Conservation (phyloP, 1,139 yeast species). For the Kodamaea ohmeri region DNA sequence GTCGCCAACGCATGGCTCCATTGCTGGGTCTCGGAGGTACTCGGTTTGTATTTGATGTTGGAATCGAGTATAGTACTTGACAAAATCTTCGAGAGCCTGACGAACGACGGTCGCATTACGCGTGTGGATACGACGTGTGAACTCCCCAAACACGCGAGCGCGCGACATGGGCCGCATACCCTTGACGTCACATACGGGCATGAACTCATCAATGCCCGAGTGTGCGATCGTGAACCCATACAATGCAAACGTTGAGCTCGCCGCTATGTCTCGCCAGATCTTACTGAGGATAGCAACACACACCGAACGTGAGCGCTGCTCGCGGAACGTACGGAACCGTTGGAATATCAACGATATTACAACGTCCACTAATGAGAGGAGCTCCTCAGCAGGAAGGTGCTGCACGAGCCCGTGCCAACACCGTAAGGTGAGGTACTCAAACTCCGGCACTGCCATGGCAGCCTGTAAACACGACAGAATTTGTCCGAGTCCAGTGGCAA, state of each 20-base stretch:
- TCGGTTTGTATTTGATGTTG: constrained; percentile 48
- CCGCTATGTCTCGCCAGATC: constrained; percentile 36
- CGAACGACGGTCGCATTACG: constrained; percentile 75
- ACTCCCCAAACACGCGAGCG: constrained; percentile 39
- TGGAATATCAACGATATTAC: constrained; percentile 53
- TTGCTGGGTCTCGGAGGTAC: constrained; percentile 28
- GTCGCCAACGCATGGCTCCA: constrained; percentile 36
- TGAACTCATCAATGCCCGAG: constrained; percentile 17
- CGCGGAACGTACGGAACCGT: constrained; percentile 52
- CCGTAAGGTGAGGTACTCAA: constrained; percentile 60
- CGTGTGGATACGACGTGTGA: constrained; percentile 55
- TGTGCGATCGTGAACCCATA: constrained; percentile 52
- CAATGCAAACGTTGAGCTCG: constrained; percentile 41
- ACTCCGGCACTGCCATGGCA: constrained; percentile 61
- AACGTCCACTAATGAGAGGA: constrained; percentile 48
- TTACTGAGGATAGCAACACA: constrained; percentile 46
- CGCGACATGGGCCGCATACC: constrained; percentile 28
- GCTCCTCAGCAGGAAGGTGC: constrained; percentile 48
- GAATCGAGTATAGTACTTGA: constrained; percentile 46
- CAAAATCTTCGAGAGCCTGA: constrained; percentile 72
- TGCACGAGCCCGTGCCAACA: constrained; percentile 65
- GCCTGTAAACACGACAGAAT: constrained; percentile 84
- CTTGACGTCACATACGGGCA: constrained; percentile 20
- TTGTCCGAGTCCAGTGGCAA: constrained; percentile 82
- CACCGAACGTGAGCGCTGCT: constrained; percentile 41